Evolutionary conservation across 768 basidiomycete species (phyloP).

Genomic region (Zangia roseola): DNA sequence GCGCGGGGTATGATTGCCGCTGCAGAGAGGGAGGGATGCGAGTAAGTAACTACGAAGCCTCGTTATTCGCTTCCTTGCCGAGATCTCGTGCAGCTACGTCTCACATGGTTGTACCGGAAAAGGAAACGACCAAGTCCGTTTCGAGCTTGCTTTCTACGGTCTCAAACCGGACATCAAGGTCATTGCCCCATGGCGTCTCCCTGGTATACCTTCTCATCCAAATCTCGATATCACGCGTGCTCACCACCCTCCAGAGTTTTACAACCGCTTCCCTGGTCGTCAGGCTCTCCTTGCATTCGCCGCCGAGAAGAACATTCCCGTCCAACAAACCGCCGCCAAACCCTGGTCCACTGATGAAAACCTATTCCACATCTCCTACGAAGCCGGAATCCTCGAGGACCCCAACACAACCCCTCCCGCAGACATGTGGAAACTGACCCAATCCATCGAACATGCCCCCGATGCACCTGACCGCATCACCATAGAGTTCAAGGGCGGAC

Average conservation of each 20-base stretch:
- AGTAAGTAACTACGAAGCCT: slow-evolving; percentile 52
- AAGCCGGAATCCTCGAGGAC: slow-evolving; percentile 98
- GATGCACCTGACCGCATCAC: slow-evolving; percentile 70
- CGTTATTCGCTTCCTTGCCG: background rate
- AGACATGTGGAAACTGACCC: slow-evolving; percentile 99
- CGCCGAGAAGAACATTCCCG: slow-evolving; percentile 83
- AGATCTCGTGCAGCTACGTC: slow-evolving; percentile 62
- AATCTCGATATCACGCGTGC: background rate
- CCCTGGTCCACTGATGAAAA: slow-evolving; percentile 99
- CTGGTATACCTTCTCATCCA: slow-evolving; percentile 49
- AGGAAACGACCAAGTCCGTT: slow-evolving; percentile 99
- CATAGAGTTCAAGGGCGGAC: slow-evolving; percentile 84
- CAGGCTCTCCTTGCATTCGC: slow-evolving; percentile 91
- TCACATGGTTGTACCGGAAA: slow-evolving; percentile 99
- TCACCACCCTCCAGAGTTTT: slow-evolving; percentile 66
- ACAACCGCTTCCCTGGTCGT: slow-evolving; percentile 95
- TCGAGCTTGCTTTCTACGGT: slow-evolving; percentile 98
- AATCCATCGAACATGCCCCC: slow-evolving; percentile 80
- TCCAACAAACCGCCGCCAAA: slow-evolving; percentile 92
- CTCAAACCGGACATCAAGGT: slow-evolving; percentile 99
- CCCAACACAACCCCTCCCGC: slow-evolving; percentile 89
- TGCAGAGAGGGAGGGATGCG: slow-evolving; percentile 90
- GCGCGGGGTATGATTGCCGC: slow-evolving; percentile 97
- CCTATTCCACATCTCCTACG: slow-evolving; percentile 99
- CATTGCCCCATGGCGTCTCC: slow-evolving; percentile 96